Percentiles rank a stretch among this genome's conserved stretches.
Conservation (phyloP, 2,329 filamentous ascomycete species). For the Cordyceps cateniannulata region DNA sequence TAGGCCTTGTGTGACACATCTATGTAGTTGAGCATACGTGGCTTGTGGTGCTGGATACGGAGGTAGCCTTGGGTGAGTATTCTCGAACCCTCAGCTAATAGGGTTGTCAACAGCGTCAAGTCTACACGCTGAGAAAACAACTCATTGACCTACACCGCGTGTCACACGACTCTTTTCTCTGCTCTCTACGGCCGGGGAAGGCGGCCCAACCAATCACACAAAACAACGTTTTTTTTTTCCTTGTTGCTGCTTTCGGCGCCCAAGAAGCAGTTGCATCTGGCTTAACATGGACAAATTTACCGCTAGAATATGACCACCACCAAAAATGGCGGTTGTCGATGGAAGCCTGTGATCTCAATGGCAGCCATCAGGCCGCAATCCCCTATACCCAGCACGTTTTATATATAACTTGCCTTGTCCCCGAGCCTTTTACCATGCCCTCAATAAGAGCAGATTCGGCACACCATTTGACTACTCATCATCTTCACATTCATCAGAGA, state of each 20-base stretch:
- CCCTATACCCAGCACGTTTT: neutral
- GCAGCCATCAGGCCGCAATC: constrained; percentile 4
- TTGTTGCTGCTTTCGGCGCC: neutral
- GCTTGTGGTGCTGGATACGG: neutral
- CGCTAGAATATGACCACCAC: neutral
- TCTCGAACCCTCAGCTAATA: neutral
- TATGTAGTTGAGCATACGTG: constrained; percentile 7
- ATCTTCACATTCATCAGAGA: neutral
- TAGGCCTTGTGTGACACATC: constrained; percentile 4
- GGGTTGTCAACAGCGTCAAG: neutral
- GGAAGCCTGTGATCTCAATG: neutral
- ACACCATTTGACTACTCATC: neutral
- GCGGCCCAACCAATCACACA: constrained; percentile 1
- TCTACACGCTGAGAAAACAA: constrained; percentile 1
- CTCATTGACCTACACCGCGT: neutral
- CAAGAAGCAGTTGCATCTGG: neutral
- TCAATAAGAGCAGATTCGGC: neutral
- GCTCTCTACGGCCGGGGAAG: neutral
- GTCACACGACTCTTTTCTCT: constrained; percentile 5
- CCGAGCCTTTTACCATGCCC: neutral
- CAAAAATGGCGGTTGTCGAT: neutral
- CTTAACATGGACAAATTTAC: neutral
- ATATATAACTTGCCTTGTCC: neutral
- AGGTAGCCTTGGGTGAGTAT: neutral
- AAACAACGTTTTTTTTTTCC: neutral